Evolutionary conservation across 108 stramenopile genomes (phyloP).

Genomic region (Cyclotella kingstonii): DNA sequence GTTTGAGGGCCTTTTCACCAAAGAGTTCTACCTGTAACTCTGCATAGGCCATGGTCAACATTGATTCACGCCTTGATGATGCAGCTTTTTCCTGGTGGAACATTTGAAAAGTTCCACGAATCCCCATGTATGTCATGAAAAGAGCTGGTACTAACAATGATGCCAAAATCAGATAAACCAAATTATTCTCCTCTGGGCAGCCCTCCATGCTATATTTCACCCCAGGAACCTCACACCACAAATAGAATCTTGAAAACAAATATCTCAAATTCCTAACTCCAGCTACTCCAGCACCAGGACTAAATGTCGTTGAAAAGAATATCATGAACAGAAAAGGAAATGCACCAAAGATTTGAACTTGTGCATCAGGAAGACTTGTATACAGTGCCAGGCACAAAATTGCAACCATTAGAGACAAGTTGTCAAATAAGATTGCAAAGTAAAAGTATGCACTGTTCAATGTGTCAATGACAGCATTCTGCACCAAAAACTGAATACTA

Average conservation of each 20-base stretch:
- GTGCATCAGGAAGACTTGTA: slow-evolving; percentile 48
- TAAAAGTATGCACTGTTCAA: slow-evolving; percentile 28
- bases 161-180: slow-evolving; percentile 47
- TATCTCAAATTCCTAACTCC: slow-evolving; percentile 61
- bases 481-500: slow-evolving; percentile 37
- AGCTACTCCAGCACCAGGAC: slow-evolving; percentile 56
- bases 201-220: slow-evolving; percentile 60
- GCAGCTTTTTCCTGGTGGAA: slow-evolving; percentile 9
- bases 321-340: slow-evolving; percentile 68
- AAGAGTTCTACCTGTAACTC: slow-evolving; percentile 30
- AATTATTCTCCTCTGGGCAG: slow-evolving; percentile 50
- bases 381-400: slow-evolving; percentile 55
- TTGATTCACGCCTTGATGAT: slow-evolving; percentile 13
- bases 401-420: slow-evolving; percentile 45
- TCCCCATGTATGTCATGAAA: slow-evolving; percentile 21
- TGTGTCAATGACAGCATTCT: slow-evolving; percentile 24
- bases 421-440: slow-evolving; percentile 60
- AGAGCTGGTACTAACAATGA: slow-evolving; percentile 39
- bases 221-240: slow-evolving; percentile 66
- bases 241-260: slow-evolving; percentile 60
- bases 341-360: slow-evolving; percentile 59
- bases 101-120: neutral
- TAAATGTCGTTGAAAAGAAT: slow-evolving; percentile 68
- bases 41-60: slow-evolving; percentile 26
- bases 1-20: slow-evolving; percentile 26